These are phyloP conservation scores for Candida tropicalis DNA, from an alignment of 1,139 yeast genomes.

Conservation along the genomic window DNA sequence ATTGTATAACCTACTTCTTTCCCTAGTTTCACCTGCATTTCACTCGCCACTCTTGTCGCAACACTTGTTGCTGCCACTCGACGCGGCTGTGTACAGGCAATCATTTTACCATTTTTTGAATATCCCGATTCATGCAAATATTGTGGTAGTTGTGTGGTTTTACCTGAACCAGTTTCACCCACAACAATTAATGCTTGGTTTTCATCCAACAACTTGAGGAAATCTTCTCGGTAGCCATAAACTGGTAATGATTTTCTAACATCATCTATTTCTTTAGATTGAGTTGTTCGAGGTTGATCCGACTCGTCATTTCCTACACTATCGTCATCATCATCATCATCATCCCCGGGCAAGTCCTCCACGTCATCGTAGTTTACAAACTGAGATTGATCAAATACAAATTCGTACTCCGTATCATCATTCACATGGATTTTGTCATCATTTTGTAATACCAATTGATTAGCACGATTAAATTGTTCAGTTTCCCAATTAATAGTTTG, in stretches of 20 bases:
- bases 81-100: conserved; percentile 97
- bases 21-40: conserved; percentile 89
- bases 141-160: conserved; percentile 96
- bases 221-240: conserved; percentile 89
- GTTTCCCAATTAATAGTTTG: conserved; percentile 59
- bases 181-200: conserved; percentile 97
- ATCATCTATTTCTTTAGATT: conserved; percentile 58
- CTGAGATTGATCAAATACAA: conserved; percentile 81
- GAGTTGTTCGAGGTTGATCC: not conserved
- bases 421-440: conserved; percentile 51
- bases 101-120: conserved; percentile 50
- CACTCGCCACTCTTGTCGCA: conserved; percentile 94
- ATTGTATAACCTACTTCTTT: conserved; percentile 92
- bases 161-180: conserved; percentile 99
- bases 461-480: conserved; percentile 59
- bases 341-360: conserved; percentile 33
- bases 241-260: conserved; percentile 89
- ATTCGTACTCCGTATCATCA: conserved; percentile 61
- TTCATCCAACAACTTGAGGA: conserved; percentile 75
- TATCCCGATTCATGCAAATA: conserved; percentile 92
- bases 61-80: conserved; percentile 98
- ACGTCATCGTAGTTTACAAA: conserved; percentile 64
- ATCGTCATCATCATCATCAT: conserved; percentile 21
- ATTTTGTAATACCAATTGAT: conserved; percentile 28
- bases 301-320: not conserved